phyloP scores from a whole-genome alignment of 2,329 filamentous ascomycete species.

The Fusarium nygamai region DNA sequence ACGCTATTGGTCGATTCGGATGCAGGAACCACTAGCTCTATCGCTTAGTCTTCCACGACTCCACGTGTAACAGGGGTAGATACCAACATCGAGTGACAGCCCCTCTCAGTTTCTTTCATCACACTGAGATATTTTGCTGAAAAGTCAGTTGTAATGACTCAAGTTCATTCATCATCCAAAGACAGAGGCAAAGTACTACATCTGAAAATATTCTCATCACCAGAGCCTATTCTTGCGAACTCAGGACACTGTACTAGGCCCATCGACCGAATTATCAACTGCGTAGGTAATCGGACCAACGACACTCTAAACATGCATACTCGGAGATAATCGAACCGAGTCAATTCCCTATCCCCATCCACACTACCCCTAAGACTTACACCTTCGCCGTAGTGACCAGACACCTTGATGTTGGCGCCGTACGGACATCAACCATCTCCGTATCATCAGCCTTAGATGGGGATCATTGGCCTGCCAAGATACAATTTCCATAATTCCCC shows the following conservation, averaged over 20 bases:
- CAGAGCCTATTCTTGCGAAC: neutral
- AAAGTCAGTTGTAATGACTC: neutral
- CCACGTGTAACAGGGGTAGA: conserved; percentile 27
- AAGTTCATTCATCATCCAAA: neutral
- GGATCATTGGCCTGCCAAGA: conserved; percentile 15
- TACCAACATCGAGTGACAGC: neutral
- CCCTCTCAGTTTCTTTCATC: neutral
- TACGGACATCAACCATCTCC: neutral
- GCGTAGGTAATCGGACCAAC: neutral
- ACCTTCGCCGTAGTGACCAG: neutral
- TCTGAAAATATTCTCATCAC: neutral
- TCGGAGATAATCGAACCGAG: neutral
- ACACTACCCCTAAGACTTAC: neutral
- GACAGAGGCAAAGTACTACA: neutral
- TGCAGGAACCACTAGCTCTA: conserved; percentile 22
- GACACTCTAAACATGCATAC: neutral
- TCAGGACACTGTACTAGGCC: neutral
- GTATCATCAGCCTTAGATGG: neutral
- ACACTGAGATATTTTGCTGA: neutral
- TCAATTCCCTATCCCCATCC: neutral
- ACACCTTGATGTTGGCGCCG: neutral
- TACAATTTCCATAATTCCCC: conserved; percentile 10
- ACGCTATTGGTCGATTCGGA: conserved; percentile 14
- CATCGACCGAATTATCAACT: neutral
- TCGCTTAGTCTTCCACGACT: conserved; percentile 9